Conservation (phyloP, 2,329 filamentous ascomycete species). For the Aspergillus vadensis region DNA sequence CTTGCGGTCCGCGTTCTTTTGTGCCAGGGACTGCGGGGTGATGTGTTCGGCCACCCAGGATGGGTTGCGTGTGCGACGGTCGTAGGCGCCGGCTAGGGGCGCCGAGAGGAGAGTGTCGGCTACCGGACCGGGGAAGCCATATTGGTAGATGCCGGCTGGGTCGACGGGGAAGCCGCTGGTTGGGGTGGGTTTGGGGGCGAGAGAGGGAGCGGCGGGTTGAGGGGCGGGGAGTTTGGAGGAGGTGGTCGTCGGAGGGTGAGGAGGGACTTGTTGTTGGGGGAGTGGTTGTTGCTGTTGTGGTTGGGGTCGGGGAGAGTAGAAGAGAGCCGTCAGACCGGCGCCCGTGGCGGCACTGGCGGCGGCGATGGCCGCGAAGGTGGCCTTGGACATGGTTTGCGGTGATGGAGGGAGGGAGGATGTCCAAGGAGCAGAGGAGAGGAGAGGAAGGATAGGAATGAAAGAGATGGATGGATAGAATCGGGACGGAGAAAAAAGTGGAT, state of each 20-base stretch:
- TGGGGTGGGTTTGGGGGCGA: constrained; percentile 29
- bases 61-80: constrained; percentile 87
- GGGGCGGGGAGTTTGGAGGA: constrained; percentile 40
- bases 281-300: constrained; percentile 29
- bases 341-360: constrained; percentile 75
- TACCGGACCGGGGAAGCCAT: constrained; percentile 89
- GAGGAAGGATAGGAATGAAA: constrained; percentile 1
- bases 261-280: constrained; percentile 15
- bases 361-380: constrained; percentile 73
- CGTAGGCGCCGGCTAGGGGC: constrained; percentile 82
- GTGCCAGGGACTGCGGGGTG: constrained; percentile 77
- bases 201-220: constrained; percentile 35
- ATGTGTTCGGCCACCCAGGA: constrained; percentile 97
- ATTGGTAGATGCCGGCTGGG: constrained; percentile 75
- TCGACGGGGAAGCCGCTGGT: constrained; percentile 59
- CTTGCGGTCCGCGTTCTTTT: constrained; percentile 77
- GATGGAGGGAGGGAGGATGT: background rate
- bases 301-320: constrained; percentile 56
- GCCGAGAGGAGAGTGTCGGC: constrained; percentile 76
- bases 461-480: constrained; percentile 26
- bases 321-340: constrained; percentile 69
- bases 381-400: constrained; percentile 68
- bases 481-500: constrained; percentile 38
- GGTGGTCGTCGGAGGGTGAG: constrained; percentile 35
- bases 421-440: background rate